phyloP scores from a whole-genome alignment of 1,284 basidiomycete genomes.

The Sporisorium graminicola region DNA sequence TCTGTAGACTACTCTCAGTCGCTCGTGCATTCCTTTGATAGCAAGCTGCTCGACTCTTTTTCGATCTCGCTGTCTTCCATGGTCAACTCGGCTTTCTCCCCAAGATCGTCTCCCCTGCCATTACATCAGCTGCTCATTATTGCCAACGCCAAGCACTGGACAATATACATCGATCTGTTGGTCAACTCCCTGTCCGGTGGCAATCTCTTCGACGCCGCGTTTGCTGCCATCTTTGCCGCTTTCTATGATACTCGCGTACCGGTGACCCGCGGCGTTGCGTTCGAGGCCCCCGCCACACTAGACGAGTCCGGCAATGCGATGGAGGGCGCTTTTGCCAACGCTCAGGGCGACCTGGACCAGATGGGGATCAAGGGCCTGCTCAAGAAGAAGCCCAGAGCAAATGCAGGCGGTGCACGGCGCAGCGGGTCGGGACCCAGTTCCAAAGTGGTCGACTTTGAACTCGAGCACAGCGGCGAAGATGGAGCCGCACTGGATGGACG shows the following conservation, averaged over 20 bases:
- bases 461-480: slow-evolving; percentile 56
- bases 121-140: slow-evolving; percentile 57
- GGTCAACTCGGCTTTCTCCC: slow-evolving; percentile 46
- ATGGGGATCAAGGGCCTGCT: slow-evolving; percentile 59
- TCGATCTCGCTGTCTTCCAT: slow-evolving; percentile 47
- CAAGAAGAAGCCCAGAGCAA: slow-evolving; percentile 48
- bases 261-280: slow-evolving; percentile 53
- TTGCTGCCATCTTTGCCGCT: slow-evolving; percentile 60
- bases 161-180: slow-evolving; percentile 59
- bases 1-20: slow-evolving; percentile 55
- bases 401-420: slow-evolving; percentile 7
- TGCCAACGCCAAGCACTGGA: slow-evolving; percentile 61
- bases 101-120: slow-evolving; percentile 46
- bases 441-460: slow-evolving; percentile 60
- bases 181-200: slow-evolving; percentile 63
- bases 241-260: slow-evolving; percentile 61
- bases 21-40: slow-evolving; percentile 45
- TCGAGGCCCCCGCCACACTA: slow-evolving; percentile 51
- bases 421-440: slow-evolving; percentile 11
- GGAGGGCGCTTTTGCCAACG: slow-evolving; percentile 40
- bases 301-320: slow-evolving; percentile 38
- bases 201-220: slow-evolving; percentile 62
- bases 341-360: slow-evolving; percentile 44
- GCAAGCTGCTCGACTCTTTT: slow-evolving; percentile 37
- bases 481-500: slow-evolving; percentile 50